Evolutionary conservation across 805 yeast species (phyloP).

Genomic region (Kazachstania viticola): DNA sequence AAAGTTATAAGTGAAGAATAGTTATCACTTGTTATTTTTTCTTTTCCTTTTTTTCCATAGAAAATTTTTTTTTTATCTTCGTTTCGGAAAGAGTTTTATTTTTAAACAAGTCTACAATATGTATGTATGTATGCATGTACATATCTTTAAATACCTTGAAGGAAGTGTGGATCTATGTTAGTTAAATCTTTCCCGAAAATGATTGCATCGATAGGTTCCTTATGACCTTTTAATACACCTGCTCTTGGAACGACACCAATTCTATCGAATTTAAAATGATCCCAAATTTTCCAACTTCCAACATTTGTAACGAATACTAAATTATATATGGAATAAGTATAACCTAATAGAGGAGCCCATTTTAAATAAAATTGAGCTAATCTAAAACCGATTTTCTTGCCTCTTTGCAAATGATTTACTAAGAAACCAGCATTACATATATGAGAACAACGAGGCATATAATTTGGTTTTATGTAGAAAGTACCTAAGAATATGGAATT

Average conservation of each 20-base stretch:
- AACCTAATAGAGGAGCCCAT: conserved; percentile 73
- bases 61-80: too few relatives aligned
- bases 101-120: too few relatives aligned
- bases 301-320: conserved; percentile 72
- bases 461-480: conserved; percentile 78
- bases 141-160: conserved; percentile 15
- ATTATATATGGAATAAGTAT: conserved; percentile 74
- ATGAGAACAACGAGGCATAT: conserved; percentile 74
- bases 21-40: too few relatives aligned
- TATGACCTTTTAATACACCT: conserved; percentile 55
- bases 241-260: conserved; percentile 69
- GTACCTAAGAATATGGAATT: conserved; percentile 49
- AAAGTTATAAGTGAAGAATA: too few relatives aligned
- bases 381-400: conserved; percentile 56
- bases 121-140: too few relatives aligned
- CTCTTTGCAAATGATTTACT: conserved; percentile 49
- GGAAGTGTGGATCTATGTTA: conserved; percentile 16
- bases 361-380: conserved; percentile 55
- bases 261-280: conserved; percentile 63
- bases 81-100: too few relatives aligned
- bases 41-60: too few relatives aligned
- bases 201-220: conserved; percentile 60
- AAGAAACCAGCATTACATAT: conserved; percentile 82
- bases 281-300: conserved; percentile 77
- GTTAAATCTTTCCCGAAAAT: conserved; percentile 59